A percentile compares a stretch with the other conserved stretches of the same genome.
Evolutionary conservation across 192 early-diverging fungal species (phyloP).

Genomic region (Jimgerdemannia lactiflua): DNA sequence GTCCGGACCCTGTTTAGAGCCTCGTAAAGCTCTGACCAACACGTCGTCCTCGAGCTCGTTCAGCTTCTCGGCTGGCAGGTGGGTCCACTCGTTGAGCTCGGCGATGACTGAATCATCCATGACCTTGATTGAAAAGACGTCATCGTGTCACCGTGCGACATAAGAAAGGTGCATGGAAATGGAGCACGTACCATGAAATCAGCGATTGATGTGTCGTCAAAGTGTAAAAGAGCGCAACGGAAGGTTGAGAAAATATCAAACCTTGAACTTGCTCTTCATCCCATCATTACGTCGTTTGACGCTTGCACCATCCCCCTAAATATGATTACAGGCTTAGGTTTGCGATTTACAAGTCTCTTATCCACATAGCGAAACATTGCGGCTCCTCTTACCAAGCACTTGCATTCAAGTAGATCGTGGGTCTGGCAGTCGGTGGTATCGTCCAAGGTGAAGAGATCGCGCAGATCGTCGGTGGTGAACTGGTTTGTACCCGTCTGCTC

Average conservation of each 20-base stretch:
- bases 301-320: too few species aligned
- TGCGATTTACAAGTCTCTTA: too few species aligned
- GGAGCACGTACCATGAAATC: too few species aligned
- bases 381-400: slow-evolving; percentile 22
- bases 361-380: too few species aligned
- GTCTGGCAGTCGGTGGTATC: slow-evolving; percentile 50
- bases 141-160: not conserved
- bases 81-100: not conserved
- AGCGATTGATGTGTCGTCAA: too few species aligned
- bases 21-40: not conserved
- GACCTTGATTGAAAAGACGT: not conserved
- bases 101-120: not conserved
- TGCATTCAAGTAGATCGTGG: slow-evolving; percentile 49
- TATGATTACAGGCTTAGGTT: too few species aligned
- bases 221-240: too few species aligned
- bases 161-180: not conserved
- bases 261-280: too few species aligned
- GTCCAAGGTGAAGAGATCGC: slow-evolving; percentile 55
- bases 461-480: slow-evolving; percentile 51
- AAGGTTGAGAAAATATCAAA: too few species aligned
- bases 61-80: not conserved
- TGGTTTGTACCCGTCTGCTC: slow-evolving; percentile 36
- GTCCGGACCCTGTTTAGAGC: not conserved
- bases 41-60: not conserved
- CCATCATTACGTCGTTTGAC: too few species aligned